Evolutionary conservation across 1,284 basidiomycete species (phyloP).

Genomic region (Trametes sp.): DNA sequence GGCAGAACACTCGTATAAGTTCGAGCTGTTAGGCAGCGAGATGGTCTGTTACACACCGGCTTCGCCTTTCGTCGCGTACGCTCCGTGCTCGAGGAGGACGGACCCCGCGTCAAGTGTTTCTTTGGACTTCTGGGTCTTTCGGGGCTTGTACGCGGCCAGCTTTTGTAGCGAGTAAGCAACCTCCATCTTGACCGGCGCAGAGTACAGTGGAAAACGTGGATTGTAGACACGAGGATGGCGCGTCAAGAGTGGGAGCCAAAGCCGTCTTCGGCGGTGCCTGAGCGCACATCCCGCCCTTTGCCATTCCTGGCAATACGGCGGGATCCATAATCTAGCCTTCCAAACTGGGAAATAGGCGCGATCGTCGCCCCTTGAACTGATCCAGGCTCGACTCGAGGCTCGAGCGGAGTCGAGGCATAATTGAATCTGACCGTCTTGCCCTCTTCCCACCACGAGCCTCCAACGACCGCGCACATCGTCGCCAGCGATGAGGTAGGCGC

Average conservation of each 20-base stretch:
- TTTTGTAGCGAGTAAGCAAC: constrained; percentile 65
- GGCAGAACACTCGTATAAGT: not conserved
- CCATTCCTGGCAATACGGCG: not conserved
- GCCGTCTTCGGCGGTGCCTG: no score
- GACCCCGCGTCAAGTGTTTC: constrained; percentile 73
- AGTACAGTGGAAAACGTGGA: no score
- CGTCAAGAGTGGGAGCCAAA: no score
- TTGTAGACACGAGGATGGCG: no score
- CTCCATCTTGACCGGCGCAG: no score
- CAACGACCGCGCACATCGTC: constrained; percentile 8
- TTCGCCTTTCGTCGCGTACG: constrained; percentile 60
- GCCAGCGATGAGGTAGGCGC: constrained; percentile 11
- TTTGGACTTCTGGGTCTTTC: constrained; percentile 73
- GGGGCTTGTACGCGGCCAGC: constrained; percentile 74
- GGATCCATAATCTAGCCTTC: not conserved
- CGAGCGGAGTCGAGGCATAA: not conserved
- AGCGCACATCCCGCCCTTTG: not conserved
- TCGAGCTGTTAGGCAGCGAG: not conserved
- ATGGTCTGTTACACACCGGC: constrained; percentile 53
- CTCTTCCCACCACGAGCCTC: not conserved
- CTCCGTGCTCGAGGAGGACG: constrained; percentile 61
- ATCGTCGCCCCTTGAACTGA: not conserved
- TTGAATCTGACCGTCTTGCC: not conserved
- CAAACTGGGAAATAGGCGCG: constrained; percentile 3
- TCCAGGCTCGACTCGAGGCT: not conserved